Evolutionary conservation across 2,329 filamentous ascomycete species (phyloP).

Genomic region (Capronia coronata): DNA sequence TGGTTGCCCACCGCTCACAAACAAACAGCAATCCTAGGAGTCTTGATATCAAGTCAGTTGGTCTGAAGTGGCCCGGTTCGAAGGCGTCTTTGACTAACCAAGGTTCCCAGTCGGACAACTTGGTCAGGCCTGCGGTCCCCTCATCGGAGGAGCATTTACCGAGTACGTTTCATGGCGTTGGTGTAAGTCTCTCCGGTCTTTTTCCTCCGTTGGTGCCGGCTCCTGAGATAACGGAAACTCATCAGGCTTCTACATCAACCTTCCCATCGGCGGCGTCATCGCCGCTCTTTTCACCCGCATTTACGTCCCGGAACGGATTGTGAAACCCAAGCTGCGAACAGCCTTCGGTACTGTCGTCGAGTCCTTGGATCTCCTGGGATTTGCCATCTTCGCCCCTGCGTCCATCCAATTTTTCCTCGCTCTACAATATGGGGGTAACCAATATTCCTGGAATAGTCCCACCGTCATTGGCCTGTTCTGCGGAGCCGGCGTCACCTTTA

Average conservation of each 20-base stretch:
- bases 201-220: neutral
- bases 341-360: neutral
- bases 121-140: neutral
- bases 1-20: neutral
- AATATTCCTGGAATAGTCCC: constrained; percentile 32
- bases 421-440: constrained; percentile 16
- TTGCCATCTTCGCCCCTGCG: constrained; percentile 48
- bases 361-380: constrained; percentile 52
- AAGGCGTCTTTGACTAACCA: neutral
- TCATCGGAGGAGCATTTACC: constrained; percentile 31
- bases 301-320: neutral
- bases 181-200: constrained; percentile 29
- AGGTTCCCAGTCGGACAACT: constrained; percentile 19
- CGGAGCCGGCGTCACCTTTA: constrained; percentile 29
- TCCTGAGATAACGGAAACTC: neutral
- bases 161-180: constrained; percentile 38
- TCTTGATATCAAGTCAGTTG: constrained; percentile 27
- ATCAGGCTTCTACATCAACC: constrained; percentile 33
- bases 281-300: constrained; percentile 17
- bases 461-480: constrained; percentile 34
- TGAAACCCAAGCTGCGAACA: neutral
- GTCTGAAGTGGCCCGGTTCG: neutral
- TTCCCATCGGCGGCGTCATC: constrained; percentile 33
- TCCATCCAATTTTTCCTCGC: constrained; percentile 23
- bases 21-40: constrained; percentile 19